Conservation (phyloP, 805 yeast species). For the Tanozyma kutaoensis region DNA sequence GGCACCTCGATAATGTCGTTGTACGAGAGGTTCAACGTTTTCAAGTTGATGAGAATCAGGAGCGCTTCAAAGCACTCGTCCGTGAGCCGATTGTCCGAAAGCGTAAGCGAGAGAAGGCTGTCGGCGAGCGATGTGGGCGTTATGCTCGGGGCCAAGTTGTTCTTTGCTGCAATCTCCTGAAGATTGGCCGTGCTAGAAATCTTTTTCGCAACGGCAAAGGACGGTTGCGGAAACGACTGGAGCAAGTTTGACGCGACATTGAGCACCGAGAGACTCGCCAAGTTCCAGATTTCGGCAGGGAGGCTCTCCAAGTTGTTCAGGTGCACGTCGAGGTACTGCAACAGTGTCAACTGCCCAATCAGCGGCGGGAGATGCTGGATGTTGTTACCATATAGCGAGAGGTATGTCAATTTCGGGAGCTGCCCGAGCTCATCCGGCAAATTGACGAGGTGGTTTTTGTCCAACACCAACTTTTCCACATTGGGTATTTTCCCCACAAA, state of each 20-base stretch:
- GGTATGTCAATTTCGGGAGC: constrained; percentile 43
- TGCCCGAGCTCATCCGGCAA: constrained; percentile 58
- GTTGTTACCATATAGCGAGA: constrained; percentile 67
- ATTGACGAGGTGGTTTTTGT: constrained; percentile 68
- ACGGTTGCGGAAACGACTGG: constrained; percentile 44
- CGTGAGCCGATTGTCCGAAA: constrained; percentile 74
- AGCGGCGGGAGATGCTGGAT: constrained; percentile 56
- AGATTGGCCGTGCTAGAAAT: constrained; percentile 15
- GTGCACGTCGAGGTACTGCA: constrained; percentile 67
- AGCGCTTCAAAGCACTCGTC: constrained; percentile 68
- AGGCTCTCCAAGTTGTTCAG: constrained; percentile 66
- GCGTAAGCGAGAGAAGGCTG: constrained; percentile 40
- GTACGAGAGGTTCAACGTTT: constrained; percentile 63
- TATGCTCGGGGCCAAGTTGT: no score
- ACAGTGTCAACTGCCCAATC: constrained; percentile 43
- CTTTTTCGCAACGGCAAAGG: constrained; percentile 16
- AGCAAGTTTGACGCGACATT: constrained; percentile 68
- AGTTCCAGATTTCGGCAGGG: constrained; percentile 54
- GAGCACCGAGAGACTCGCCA: constrained; percentile 40
- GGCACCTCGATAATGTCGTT: constrained; percentile 80
- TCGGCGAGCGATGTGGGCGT: constrained; percentile 19
- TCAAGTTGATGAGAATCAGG: constrained; percentile 43
- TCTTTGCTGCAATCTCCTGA: no score
- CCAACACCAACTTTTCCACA: constrained; percentile 61
- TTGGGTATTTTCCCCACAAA: constrained; percentile 50